Conservation (phyloP, 148 eudicot genomes). For the Rheum nobile region DNA sequence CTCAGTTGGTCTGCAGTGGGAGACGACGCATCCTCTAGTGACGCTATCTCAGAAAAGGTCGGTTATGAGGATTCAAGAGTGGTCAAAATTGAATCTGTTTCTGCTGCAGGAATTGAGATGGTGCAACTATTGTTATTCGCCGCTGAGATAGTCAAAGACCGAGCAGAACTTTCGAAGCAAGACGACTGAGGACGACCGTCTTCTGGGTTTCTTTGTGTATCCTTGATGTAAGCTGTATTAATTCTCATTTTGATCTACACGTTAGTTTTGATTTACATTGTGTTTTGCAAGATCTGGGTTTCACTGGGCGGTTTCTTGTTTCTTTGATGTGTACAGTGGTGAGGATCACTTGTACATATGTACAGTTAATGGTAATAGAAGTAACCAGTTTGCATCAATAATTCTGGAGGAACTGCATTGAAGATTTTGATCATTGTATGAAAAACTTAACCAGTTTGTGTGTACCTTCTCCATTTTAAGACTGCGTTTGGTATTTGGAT, state of each 20-base stretch:
- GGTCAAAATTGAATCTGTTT: slow-evolving; percentile 57
- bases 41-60: slow-evolving; percentile 14
- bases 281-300: slow-evolving; percentile 2
- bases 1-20: slow-evolving; percentile 73
- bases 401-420: neutral
- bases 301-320: neutral
- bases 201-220: neutral
- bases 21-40: slow-evolving; percentile 20
- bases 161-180: neutral
- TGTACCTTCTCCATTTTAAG: too few species aligned
- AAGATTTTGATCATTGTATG: neutral
- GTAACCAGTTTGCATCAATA: neutral
- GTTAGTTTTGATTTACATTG: neutral
- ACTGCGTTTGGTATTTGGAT: too few species aligned
- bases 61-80: slow-evolving; percentile 11
- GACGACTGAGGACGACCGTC: neutral
- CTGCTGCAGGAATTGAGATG: slow-evolving; percentile 90
- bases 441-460: too few species aligned
- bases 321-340: neutral
- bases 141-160: slow-evolving; percentile 44
- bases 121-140: slow-evolving; percentile 69
- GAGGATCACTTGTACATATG: neutral
- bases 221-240: neutral
- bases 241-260: neutral
- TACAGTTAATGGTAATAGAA: neutral